Evolutionary conservation across 805 yeast species (phyloP).

Genomic region (Candida succiphila): DNA sequence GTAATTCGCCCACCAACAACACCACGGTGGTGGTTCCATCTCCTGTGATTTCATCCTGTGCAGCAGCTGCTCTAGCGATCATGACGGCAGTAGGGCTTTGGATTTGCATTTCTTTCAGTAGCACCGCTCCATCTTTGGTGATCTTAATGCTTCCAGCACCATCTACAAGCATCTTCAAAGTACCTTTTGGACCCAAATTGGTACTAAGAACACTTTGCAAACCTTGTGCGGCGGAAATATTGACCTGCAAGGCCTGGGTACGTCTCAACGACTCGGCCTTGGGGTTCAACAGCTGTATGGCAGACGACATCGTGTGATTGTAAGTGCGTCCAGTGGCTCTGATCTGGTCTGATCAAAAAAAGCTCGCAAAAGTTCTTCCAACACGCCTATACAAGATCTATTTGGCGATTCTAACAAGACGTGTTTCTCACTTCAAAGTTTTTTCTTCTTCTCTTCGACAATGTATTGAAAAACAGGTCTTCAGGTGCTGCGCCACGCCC

Average conservation of each 20-base stretch:
- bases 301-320: conserved; percentile 37
- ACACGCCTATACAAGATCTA: too few species aligned
- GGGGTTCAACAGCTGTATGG: conserved; percentile 86
- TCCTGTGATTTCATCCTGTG: conserved; percentile 98
- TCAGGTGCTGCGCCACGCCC: too few species aligned
- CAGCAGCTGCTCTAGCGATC: conserved; percentile 96
- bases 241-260: conserved; percentile 90
- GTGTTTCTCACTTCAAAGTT: too few species aligned
- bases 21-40: conserved; percentile 98
- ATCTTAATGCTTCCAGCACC: conserved; percentile 93
- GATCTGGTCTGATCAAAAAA: neutral
- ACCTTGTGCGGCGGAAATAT: conserved; percentile 94
- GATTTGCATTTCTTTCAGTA: conserved; percentile 93
- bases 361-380: neutral
- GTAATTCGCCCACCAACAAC: conserved; percentile 84
- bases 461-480: too few species aligned
- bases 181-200: conserved; percentile 95
- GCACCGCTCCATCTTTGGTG: conserved; percentile 94
- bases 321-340: neutral
- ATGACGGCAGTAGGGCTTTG: conserved; percentile 83
- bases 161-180: conserved; percentile 91
- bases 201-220: conserved; percentile 85
- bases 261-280: conserved; percentile 97
- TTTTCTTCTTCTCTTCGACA: too few species aligned
- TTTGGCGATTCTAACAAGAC: too few species aligned